Evolutionary conservation across 768 basidiomycete species (phyloP).

Genomic region (Xanthoconium stramineum): DNA sequence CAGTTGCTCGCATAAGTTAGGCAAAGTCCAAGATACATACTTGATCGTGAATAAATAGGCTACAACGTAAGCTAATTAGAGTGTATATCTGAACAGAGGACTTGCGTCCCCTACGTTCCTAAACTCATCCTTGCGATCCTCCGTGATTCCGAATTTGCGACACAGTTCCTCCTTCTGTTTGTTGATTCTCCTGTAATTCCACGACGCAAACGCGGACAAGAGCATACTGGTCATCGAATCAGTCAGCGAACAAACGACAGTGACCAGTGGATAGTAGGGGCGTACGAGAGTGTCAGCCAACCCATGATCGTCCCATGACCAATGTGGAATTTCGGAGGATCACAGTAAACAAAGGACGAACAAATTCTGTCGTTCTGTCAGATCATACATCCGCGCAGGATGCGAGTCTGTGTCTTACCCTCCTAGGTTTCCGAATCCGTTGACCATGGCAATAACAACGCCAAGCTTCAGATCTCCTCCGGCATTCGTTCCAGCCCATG

Average conservation of each 20-base stretch:
- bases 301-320: constrained; percentile 38
- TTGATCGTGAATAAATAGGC: not conserved
- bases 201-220: constrained; percentile 41
- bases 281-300: constrained; percentile 30
- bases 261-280: constrained; percentile 28
- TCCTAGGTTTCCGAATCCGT: constrained; percentile 41
- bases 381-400: not conserved
- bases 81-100: constrained; percentile 48
- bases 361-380: constrained; percentile 30
- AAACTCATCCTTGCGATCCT: constrained; percentile 38
- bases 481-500: constrained; percentile 55
- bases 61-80: constrained; percentile 6
- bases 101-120: constrained; percentile 48
- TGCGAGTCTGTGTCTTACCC: constrained; percentile 34
- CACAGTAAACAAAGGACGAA: constrained; percentile 40
- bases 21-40: not conserved
- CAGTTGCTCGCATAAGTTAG: not conserved
- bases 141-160: constrained; percentile 39
- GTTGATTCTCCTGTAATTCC: constrained; percentile 48
- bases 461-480: constrained; percentile 57
- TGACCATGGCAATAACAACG: constrained; percentile 51
- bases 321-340: constrained; percentile 35
- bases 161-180: constrained; percentile 45
- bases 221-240: constrained; percentile 34
- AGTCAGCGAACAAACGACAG: constrained; percentile 32